phyloP scores from a whole-genome alignment of 2,329 filamentous ascomycete species.

The Didymellaceae sp. region DNA sequence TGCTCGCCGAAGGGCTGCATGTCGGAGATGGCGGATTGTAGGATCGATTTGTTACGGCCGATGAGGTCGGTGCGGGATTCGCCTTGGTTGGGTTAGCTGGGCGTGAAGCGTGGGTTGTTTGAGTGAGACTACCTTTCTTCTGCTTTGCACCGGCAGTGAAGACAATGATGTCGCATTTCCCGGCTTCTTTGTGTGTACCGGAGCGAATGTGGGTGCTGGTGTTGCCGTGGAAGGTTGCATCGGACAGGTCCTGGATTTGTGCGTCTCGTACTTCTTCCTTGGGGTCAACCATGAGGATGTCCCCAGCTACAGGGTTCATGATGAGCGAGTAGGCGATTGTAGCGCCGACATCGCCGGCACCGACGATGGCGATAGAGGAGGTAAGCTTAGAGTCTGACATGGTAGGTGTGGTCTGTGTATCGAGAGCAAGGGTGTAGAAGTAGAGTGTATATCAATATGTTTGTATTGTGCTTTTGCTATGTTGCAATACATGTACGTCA shows the following conservation, averaged over 20 bases:
- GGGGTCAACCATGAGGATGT: slow-evolving; percentile 30
- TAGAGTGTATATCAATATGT: not conserved
- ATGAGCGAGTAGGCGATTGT: slow-evolving; percentile 35
- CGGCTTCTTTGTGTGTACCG: slow-evolving; percentile 32
- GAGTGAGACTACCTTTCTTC: slow-evolving; percentile 24
- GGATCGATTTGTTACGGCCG: slow-evolving; percentile 30
- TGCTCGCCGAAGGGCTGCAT: slow-evolving; percentile 28
- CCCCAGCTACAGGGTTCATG: slow-evolving; percentile 27
- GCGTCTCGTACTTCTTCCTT: slow-evolving; percentile 31
- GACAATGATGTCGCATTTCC: slow-evolving; percentile 31
- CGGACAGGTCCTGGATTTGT: slow-evolving; percentile 27
- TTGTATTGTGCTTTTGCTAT: slow-evolving; percentile 1
- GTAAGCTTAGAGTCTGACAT: slow-evolving; percentile 28
- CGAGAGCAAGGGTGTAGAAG: too few relatives aligned
- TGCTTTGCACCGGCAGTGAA: slow-evolving; percentile 30
- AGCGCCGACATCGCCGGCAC: slow-evolving; percentile 32
- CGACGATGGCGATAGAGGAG: slow-evolving; percentile 30
- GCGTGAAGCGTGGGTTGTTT: not conserved
- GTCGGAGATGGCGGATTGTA: slow-evolving; percentile 26
- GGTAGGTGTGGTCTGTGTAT: not conserved
- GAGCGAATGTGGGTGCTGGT: slow-evolving; percentile 25
- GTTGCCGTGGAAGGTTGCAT: slow-evolving; percentile 26
- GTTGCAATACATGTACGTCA: slow-evolving; percentile 12
- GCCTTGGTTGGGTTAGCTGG: slow-evolving; percentile 7
- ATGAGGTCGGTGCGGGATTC: slow-evolving; percentile 30